Evolutionary conservation across 768 basidiomycete genomes (phyloP).

Genomic region (Piloderma croceum): DNA sequence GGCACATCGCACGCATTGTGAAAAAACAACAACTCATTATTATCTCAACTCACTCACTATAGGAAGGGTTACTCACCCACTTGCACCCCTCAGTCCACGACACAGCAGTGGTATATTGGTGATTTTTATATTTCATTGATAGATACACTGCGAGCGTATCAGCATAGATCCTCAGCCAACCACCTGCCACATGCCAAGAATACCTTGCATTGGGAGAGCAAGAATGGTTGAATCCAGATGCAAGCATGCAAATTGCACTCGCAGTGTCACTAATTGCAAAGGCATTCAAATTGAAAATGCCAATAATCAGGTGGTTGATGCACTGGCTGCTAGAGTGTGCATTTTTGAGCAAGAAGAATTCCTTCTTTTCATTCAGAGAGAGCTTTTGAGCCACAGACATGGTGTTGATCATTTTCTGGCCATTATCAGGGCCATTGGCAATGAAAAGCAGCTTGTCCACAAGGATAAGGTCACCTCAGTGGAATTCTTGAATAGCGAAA

Average conservation of each 20-base stretch:
- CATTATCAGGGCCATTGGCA: neutral
- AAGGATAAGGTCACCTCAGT: conserved; percentile 18
- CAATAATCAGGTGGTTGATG: no score
- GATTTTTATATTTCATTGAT: no score
- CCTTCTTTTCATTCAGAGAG: neutral
- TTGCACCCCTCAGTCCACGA: no score
- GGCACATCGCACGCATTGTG: no score
- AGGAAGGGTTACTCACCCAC: no score
- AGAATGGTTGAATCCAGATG: conserved; percentile 18
- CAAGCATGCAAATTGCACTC: conserved; percentile 4
- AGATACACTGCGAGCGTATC: no score
- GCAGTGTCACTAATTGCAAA: conserved; percentile 8
- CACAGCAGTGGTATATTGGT: no score
- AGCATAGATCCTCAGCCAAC: conserved; percentile 13
- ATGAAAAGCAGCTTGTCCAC: conserved; percentile 11
- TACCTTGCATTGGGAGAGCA: conserved; percentile 21
- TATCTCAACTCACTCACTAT: no score
- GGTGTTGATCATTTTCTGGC: neutral
- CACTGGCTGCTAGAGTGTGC: neutral
- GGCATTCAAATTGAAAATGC: conserved; percentile 7
- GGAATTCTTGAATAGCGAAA: conserved; percentile 12
- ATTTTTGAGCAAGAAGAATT: conserved; percentile 1
- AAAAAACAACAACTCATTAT: no score
- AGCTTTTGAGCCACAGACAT: neutral
- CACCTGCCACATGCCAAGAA: conserved; percentile 13